These are phyloP conservation scores for Cladobotryum protrusum DNA, from an alignment of 2,329 filamentous ascomycete species.

Conservation along the genomic window DNA sequence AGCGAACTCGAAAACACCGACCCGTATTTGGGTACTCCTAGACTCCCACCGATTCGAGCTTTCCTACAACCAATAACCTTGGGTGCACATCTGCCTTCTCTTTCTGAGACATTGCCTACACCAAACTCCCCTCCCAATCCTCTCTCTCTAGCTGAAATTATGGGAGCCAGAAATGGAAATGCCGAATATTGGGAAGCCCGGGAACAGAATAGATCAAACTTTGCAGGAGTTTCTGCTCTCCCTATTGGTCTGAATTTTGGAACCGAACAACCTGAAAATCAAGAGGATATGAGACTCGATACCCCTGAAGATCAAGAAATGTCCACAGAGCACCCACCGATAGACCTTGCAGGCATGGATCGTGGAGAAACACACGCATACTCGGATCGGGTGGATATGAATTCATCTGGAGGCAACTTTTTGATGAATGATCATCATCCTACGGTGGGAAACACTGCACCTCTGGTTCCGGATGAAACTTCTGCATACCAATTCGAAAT, in stretches of 20 bases:
- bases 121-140: not conserved
- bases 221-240: not conserved
- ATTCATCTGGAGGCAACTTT: conserved; percentile 1
- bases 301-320: not conserved
- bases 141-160: conserved; percentile 19
- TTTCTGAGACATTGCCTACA: conserved; percentile 13
- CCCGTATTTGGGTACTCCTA: no score
- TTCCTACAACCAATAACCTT: no score
- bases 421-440: conserved; percentile 8
- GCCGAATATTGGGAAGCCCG: conserved; percentile 34
- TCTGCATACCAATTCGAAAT: conserved; percentile 26
- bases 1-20: no score
- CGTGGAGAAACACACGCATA: not conserved
- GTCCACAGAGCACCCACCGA: not conserved
- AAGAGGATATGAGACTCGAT: not conserved
- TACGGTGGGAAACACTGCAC: not conserved
- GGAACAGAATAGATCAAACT: conserved; percentile 27
- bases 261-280: not conserved
- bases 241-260: no score
- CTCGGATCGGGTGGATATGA: not conserved
- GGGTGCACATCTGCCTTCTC: not conserved
- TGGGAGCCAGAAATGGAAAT: conserved; percentile 33
- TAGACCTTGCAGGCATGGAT: not conserved
- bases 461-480: conserved; percentile 20
- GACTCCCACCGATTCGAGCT: no score